A percentile compares a stretch with the other conserved stretches of the same genome.
These are phyloP conservation scores for Naumovozyma baii DNA, from an alignment of 805 yeast species.

Conservation along the genomic window DNA sequence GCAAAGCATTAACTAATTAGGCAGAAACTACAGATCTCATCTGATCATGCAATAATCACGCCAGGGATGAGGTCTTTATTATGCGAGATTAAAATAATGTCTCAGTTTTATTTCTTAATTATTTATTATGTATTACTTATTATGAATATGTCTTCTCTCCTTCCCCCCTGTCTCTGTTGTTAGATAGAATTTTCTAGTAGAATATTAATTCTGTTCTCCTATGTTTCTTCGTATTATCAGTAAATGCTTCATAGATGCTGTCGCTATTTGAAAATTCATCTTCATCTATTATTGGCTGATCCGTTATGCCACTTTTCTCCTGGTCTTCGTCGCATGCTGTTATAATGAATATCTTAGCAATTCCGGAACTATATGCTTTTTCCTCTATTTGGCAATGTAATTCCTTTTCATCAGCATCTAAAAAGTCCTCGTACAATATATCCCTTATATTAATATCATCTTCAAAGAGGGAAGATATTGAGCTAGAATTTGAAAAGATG, in stretches of 20 bases:
- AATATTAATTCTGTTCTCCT: not conserved
- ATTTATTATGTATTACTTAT: not conserved
- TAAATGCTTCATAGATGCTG: not conserved
- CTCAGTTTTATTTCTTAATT: too few relatives aligned
- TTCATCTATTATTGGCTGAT: too few relatives aligned
- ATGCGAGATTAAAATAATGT: too few relatives aligned
- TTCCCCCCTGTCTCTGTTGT: not conserved
- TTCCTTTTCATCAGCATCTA: not conserved
- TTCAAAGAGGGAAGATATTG: conserved; percentile 5
- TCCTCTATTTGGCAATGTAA: not conserved
- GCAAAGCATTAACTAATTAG: too few relatives aligned
- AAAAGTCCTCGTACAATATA: conserved; percentile 17
- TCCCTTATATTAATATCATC: conserved; percentile 15
- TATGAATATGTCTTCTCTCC: too few relatives aligned
- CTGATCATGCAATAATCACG: too few relatives aligned
- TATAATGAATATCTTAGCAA: not conserved
- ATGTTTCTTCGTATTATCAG: not conserved
- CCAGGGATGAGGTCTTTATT: too few relatives aligned
- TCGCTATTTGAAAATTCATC: too few relatives aligned
- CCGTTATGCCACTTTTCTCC: too few relatives aligned
- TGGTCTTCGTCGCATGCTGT: not conserved
- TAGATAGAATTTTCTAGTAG: not conserved
- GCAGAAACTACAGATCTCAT: too few relatives aligned
- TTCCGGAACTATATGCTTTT: not conserved
- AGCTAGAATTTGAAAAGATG: not conserved